Evolutionary conservation across 345 rosid species (phyloP), one percentile per base, ranked within the genome.

Genomic region (Pistacia atlantica): DNA sequence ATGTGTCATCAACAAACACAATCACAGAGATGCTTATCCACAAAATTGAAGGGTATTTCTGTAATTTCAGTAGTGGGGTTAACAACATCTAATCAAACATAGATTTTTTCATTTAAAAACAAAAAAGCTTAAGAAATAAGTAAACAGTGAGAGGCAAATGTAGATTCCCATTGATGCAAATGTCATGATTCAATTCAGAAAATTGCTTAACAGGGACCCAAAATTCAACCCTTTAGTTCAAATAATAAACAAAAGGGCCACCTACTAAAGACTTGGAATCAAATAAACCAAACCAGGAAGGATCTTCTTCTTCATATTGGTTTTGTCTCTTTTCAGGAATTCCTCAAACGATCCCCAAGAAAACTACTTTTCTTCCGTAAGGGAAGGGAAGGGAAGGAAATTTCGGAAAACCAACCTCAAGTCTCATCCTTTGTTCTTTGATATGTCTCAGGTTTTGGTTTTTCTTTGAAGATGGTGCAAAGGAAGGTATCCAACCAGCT

Each of bases 391-490:
- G 25, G 25, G 1, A 25, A 25, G 55, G 49, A 54, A 42, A 69
- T 4, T 46, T 33, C 5, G 38, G 69, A 61, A 75, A 78, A 62
- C 84, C 77, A 55, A 73, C 71, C 66, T 72, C 48, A 17, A 31
- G 25, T 56, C 48, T 16, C 4, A 49, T 55, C 56, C 33, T 18
- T 46, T 63, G 11, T n/a, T 70, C 37, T 22, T 8, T 42, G 11
- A 48, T 52, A 73, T 65, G 20, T 25, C 59, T 64, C 80, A 68
- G 78, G 80, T 71, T 74, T 59, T 22, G 66, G 77, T 68, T 84
- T 83, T 79, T 73, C 84, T 75, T 78, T 78, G 82, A 85, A 84
- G 82, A 95, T 95, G 98, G 98, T 95, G 28, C 99, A 90, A 65
- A 90, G 88, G 78, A 93, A 89, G 90, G 75, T 81, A 64, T 75